Conservation (phyloP, 106 monocot species). For the Triglochin maritima region DNA sequence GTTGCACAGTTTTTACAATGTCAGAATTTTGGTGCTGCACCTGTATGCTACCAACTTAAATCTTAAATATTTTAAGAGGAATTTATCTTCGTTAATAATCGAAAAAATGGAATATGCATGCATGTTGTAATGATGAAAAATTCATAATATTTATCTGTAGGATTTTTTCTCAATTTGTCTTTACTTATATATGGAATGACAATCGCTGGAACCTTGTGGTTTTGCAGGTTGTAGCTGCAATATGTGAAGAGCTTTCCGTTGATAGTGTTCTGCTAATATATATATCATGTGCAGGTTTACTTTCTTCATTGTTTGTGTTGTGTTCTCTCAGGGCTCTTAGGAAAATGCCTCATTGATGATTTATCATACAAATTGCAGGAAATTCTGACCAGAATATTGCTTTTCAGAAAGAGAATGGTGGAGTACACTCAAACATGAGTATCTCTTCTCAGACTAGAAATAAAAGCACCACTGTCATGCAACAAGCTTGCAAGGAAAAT, state of each 20-base stretch:
- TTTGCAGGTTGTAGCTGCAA: constrained; percentile 61
- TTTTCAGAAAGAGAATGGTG: constrained; percentile 22
- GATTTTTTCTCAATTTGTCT: neutral
- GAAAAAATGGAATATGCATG: neutral
- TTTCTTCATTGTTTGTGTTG: constrained; percentile 2
- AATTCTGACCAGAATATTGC: constrained; percentile 35
- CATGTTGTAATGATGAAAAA: neutral
- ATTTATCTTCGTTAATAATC: too few species aligned
- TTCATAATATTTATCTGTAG: neutral
- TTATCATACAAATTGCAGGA: constrained; percentile 32
- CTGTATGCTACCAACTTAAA: too few species aligned
- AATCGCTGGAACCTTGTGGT: neutral
- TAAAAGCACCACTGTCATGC: constrained; percentile 10
- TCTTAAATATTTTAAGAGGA: too few species aligned
- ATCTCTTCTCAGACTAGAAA: constrained; percentile 11
- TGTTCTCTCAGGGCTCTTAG: neutral
- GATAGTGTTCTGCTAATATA: constrained; percentile 77
- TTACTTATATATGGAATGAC: neutral
- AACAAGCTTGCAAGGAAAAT: constrained; percentile 9
- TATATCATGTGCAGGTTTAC: constrained; percentile 81
- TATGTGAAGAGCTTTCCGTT: constrained; percentile 64
- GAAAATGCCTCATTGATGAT: constrained; percentile 1
- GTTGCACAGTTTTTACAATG: too few species aligned
- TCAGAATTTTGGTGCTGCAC: too few species aligned
- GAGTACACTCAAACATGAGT: constrained; percentile 16